Evolutionary conservation across 306 rosid genomes (phyloP).

Genomic region (Crotalaria pallida): DNA sequence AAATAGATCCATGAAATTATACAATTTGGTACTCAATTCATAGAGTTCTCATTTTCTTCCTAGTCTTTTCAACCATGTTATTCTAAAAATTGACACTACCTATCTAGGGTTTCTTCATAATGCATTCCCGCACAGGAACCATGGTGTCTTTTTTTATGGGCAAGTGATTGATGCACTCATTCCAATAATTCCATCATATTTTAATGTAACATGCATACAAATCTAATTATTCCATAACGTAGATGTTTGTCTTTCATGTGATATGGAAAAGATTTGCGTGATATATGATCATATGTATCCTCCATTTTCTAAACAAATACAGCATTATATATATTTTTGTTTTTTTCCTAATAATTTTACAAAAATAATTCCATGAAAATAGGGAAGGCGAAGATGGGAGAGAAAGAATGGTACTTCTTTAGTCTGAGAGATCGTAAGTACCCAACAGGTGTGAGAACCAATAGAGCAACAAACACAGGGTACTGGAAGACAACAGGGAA

Average conservation of each 20-base stretch:
- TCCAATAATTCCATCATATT: background rate
- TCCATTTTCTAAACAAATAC: conserved; percentile 11
- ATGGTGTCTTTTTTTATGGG: background rate
- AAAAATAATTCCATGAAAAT: background rate
- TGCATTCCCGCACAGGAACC: background rate
- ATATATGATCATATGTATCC: background rate
- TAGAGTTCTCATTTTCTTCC: background rate
- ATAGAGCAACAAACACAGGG: conserved; percentile 85
- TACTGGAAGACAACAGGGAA: conserved; percentile 97
- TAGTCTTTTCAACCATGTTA: background rate
- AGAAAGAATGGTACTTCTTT: conserved; percentile 92
- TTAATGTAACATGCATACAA: background rate
- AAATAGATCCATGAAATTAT: background rate
- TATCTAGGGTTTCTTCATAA: conserved; percentile 10
- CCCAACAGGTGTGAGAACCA: conserved; percentile 89
- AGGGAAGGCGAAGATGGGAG: conserved; percentile 98
- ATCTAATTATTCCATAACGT: background rate
- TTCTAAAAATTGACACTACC: background rate
- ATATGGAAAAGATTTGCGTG: conserved; percentile 3
- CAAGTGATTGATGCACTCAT: background rate
- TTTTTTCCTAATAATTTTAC: background rate
- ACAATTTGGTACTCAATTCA: background rate
- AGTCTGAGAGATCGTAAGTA: conserved; percentile 85
- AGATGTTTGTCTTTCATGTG: conserved; percentile 16
- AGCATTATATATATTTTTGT: background rate